A percentile compares a stretch with the other conserved stretches of the same genome.
Conservation (phyloP, 2,329 filamentous ascomycete species). For the Ascomycota sp. region DNA sequence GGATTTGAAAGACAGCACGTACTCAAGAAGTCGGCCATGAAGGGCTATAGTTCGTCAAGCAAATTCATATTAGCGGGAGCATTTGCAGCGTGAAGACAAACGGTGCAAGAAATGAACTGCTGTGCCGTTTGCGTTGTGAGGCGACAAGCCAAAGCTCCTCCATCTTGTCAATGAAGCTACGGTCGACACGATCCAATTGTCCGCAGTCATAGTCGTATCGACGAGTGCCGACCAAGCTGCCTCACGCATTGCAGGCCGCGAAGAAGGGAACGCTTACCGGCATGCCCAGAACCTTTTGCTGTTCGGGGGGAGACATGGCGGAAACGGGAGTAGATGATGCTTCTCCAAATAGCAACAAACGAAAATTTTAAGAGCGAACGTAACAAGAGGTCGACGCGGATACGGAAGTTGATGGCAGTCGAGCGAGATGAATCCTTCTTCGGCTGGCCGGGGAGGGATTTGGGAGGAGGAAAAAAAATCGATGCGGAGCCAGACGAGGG, state of each 20-base stretch:
- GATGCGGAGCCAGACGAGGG: constrained; percentile 21
- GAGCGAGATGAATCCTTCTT: constrained; percentile 24
- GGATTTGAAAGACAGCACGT: constrained; percentile 29
- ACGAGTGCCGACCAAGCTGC: constrained; percentile 8
- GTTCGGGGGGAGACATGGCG: constrained; percentile 34
- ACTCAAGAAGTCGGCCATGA: constrained; percentile 98
- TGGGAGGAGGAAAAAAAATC: constrained; percentile 28
- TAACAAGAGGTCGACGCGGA: constrained; percentile 17
- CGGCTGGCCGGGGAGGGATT: constrained; percentile 21
- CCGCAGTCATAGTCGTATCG: constrained; percentile 6
- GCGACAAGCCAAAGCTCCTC: too few species aligned
- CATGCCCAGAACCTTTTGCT: constrained; percentile 44
- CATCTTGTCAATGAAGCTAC: too few species aligned
- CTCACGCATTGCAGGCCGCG: constrained; percentile 5
- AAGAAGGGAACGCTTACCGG: constrained; percentile 29
- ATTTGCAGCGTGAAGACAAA: background rate
- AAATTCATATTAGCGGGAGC: constrained; percentile 14
- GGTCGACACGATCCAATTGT: too few species aligned
- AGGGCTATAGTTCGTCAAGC: constrained; percentile 54
- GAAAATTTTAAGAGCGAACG: constrained; percentile 45
- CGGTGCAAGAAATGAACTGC: constrained; percentile 2
- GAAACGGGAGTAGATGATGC: constrained; percentile 14
- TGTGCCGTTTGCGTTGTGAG: constrained; percentile 1
- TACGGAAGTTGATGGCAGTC: constrained; percentile 6
- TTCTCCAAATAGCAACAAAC: constrained; percentile 22